Evolutionary conservation across 78 protist species (phyloP).

Genomic region (Speleostelium caveatum): DNA sequence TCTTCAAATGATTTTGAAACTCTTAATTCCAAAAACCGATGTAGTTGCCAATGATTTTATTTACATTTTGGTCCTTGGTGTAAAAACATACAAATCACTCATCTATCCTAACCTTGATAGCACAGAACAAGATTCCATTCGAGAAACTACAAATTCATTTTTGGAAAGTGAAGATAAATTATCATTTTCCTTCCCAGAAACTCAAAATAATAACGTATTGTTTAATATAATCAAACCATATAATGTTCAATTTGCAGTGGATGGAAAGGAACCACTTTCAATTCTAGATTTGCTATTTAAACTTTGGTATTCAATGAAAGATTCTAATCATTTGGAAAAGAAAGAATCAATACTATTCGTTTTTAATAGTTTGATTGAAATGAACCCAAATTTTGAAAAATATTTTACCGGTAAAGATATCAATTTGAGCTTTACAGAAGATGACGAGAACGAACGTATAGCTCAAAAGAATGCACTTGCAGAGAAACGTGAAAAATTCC

Average conservation of each 20-base stretch:
- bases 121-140: background rate
- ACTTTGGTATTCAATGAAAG: conserved; percentile 52
- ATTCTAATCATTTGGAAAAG: conserved; percentile 25
- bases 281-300: conserved; percentile 27
- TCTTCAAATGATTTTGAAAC: conserved; percentile 19
- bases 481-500: conserved; percentile 32
- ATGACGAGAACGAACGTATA: background rate
- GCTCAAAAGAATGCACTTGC: conserved; percentile 50
- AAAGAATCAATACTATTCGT: conserved; percentile 19
- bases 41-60: conserved; percentile 34
- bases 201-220: background rate
- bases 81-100: conserved; percentile 28
- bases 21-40: conserved; percentile 31
- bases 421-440: conserved; percentile 3
- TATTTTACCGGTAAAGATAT: background rate
- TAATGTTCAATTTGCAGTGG: conserved; percentile 47
- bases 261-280: conserved; percentile 14
- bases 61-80: conserved; percentile 35
- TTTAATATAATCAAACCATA: conserved; percentile 15
- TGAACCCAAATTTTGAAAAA: conserved; percentile 14
- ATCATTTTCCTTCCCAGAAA: too few species aligned
- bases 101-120: conserved; percentile 7
- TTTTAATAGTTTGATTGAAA: conserved; percentile 8
- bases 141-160: background rate
- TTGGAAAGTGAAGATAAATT: background rate